A percentile compares a stretch with the other conserved stretches of the same genome.
These are phyloP conservation scores for Cunninghamia lanceolata DNA, from an alignment of 75 land plant species.

Conservation along the genomic window DNA sequence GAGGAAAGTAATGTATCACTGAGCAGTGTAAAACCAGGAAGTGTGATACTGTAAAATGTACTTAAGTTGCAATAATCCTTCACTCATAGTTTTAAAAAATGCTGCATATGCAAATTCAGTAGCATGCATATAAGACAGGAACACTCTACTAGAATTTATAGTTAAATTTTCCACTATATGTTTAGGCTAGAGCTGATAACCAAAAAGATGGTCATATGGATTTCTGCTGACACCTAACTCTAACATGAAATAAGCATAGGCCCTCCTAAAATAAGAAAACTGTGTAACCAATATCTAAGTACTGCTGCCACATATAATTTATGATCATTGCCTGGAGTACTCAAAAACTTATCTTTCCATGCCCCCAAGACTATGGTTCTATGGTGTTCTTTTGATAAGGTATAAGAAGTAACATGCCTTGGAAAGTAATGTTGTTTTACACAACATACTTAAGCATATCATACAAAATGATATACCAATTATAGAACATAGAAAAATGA, in stretches of 20 bases:
- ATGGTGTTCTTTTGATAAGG: background rate
- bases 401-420: background rate
- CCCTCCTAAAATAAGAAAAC: background rate
- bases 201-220: background rate
- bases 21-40: background rate
- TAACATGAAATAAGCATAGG: background rate
- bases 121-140: background rate
- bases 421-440: background rate
- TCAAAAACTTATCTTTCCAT: background rate
- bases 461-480: background rate
- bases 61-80: background rate
- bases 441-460: background rate
- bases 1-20: background rate
- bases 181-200: background rate
- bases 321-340: background rate
- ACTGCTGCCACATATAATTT: background rate
- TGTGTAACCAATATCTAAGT: background rate
- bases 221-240: background rate
- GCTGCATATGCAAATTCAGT: background rate
- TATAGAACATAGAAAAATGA: background rate
- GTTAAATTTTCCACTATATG: background rate
- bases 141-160: background rate
- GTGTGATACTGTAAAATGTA: background rate
- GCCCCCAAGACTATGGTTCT: background rate
- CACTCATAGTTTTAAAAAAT: background rate